Conservation (phyloP, 495 filamentous ascomycete species). For the Thozetella sp. region DNA sequence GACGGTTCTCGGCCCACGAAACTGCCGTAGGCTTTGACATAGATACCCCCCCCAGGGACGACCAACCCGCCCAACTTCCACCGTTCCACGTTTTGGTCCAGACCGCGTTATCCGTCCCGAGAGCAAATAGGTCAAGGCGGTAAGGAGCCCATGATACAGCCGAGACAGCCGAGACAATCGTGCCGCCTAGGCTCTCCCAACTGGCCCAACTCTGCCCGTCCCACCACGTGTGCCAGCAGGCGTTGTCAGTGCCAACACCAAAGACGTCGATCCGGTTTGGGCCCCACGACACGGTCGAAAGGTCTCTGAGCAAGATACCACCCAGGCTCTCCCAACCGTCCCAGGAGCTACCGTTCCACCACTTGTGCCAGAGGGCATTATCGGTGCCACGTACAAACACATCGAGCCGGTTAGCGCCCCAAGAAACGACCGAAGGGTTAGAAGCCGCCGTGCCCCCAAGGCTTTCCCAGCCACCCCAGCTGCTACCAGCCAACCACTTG, state of each 20-base stretch:
- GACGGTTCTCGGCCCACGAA: conserved; percentile 29
- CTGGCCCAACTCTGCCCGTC: conserved; percentile 12
- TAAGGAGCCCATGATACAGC: conserved; percentile 24
- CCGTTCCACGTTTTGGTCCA: conserved; percentile 22
- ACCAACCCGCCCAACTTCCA: conserved; percentile 18
- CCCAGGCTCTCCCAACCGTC: conserved; percentile 24
- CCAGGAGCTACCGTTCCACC: conserved; percentile 30
- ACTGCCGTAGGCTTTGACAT: conserved; percentile 19
- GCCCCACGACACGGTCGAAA: conserved; percentile 25
- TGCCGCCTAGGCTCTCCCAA: conserved; percentile 18
- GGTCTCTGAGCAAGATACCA: conserved; percentile 13
- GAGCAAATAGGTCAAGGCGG: conserved; percentile 29
- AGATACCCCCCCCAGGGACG: conserved; percentile 19
- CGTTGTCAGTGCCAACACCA: conserved; percentile 14
- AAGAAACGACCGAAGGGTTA: conserved; percentile 14
- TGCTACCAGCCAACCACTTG: conserved; percentile 8
- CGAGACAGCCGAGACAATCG: conserved; percentile 17
- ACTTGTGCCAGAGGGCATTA: conserved; percentile 24
- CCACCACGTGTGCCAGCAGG: conserved; percentile 21
- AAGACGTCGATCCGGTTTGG: conserved; percentile 24
- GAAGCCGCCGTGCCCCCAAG: conserved; percentile 21
- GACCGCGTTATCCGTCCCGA: conserved; percentile 18
- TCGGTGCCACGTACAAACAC: conserved; percentile 22
- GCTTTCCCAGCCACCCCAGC: conserved; percentile 20
- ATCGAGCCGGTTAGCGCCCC: conserved; percentile 24